Evolutionary conservation across 345 rosid species (phyloP).

Genomic region (Lenwebbia sp.): DNA sequence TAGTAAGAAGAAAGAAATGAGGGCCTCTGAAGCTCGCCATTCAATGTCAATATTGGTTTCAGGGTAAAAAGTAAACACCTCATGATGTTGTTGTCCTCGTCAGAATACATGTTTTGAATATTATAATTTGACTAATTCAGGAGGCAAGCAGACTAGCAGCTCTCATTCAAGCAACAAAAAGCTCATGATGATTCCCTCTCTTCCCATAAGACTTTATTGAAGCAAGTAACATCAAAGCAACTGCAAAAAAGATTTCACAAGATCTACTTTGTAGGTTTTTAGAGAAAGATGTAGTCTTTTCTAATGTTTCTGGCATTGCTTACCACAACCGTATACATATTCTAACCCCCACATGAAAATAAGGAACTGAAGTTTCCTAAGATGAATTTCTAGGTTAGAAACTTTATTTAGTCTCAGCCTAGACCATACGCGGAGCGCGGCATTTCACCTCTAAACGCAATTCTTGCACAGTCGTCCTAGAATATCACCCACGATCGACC

Average conservation of each 20-base stretch:
- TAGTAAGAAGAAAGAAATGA: background rate
- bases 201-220: background rate
- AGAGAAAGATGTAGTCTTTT: background rate
- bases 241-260: background rate
- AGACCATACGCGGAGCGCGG: background rate
- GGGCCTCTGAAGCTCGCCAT: background rate
- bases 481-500: background rate
- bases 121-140: background rate
- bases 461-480: background rate
- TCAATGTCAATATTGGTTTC: background rate
- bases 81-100: background rate
- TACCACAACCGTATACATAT: background rate
- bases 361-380: background rate
- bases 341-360: background rate
- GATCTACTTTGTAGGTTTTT: background rate
- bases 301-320: background rate
- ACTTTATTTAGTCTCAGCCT: background rate
- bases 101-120: background rate
- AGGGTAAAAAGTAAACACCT: background rate
- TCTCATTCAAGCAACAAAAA: background rate
- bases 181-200: background rate
- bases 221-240: background rate
- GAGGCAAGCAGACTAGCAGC: background rate
- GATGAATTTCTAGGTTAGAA: background rate
- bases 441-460: background rate